Evolutionary conservation across 2,329 filamentous ascomycete genomes (phyloP).

Genomic region (Stemphylium vesicarium): DNA sequence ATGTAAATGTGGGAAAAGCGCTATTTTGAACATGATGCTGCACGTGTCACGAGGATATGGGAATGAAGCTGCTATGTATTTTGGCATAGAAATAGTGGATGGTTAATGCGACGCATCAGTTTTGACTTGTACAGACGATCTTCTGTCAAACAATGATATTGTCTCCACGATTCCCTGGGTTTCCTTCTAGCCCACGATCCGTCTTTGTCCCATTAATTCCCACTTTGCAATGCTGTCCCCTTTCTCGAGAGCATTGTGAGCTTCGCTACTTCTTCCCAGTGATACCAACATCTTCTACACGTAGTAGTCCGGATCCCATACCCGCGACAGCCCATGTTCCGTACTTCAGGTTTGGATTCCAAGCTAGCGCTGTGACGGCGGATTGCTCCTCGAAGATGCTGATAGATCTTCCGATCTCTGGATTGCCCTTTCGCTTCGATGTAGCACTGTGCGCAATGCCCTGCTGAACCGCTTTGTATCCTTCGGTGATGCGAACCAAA

Average conservation of each 20-base stretch:
- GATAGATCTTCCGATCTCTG: constrained; percentile 41
- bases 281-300: constrained; percentile 56
- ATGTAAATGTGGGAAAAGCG: not conserved
- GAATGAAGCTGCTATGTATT: too few species aligned
- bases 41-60: too few species aligned
- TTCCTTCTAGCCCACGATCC: not conserved
- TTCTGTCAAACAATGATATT: not conserved
- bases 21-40: not conserved
- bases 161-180: not conserved
- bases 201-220: not conserved
- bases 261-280: constrained; percentile 8
- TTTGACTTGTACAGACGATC: not conserved
- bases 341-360: constrained; percentile 59
- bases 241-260: not conserved
- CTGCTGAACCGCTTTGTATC: constrained; percentile 47
- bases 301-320: constrained; percentile 55
- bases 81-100: not conserved
- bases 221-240: not conserved
- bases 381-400: constrained; percentile 56
- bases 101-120: not conserved
- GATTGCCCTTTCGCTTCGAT: constrained; percentile 23
- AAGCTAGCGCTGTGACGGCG: constrained; percentile 53
- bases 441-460: constrained; percentile 29
- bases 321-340: constrained; percentile 60
- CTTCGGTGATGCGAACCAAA: constrained; percentile 50